Evolutionary conservation across 352 stramenopile genomes (phyloP), one percentile per base, ranked within the genome.

Genomic region (Globisporangium nagaii): DNA sequence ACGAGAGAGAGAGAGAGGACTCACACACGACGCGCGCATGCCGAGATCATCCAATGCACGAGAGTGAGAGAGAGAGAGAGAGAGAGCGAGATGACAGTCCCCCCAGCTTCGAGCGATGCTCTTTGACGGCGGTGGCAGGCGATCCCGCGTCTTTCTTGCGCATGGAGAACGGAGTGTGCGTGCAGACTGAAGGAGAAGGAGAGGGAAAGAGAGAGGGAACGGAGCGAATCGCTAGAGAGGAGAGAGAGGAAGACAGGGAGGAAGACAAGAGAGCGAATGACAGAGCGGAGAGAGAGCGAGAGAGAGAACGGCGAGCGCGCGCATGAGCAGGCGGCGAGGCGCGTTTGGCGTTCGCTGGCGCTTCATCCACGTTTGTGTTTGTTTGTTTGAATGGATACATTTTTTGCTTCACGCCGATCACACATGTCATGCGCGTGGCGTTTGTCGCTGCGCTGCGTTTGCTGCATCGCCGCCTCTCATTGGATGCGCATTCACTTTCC

Each of bases 371-470:
- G 4, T 49, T 49, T 48, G 35, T 49, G 27, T 48, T 49, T 49
- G 27, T 48, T 48, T 48, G 27, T 49, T 49, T 49, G 27, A 49
- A 36, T 49, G 43, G 43, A 49, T 49, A 36, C 36, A 4, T 49
- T 35, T 48, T 47, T 49, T 47, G 17, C 27, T 17, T 49, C 6
- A 22, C 5, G n/a, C n/a, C n/a, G 15, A n/a, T 48, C 15, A 8
- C 32, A 11, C 19, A n/a, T n/a, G 15, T 32, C 22, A 28, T 10
- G 24, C 13, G 13, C n/a, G n/a, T n/a, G n/a, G n/a, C n/a, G n/a
- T n/a, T n/a, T n/a, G n/a, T n/a, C n/a, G n/a, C n/a, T n/a, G n/a
- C n/a, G n/a, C n/a, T n/a, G n/a, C n/a, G n/a, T n/a, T n/a, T n/a
- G n/a, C n/a, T n/a, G n/a, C n/a, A n/a, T n/a, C n/a, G n/a, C n/a